Evolutionary conservation across 208 protist species (phyloP).

Genomic region (Leishmania aethiopica): DNA sequence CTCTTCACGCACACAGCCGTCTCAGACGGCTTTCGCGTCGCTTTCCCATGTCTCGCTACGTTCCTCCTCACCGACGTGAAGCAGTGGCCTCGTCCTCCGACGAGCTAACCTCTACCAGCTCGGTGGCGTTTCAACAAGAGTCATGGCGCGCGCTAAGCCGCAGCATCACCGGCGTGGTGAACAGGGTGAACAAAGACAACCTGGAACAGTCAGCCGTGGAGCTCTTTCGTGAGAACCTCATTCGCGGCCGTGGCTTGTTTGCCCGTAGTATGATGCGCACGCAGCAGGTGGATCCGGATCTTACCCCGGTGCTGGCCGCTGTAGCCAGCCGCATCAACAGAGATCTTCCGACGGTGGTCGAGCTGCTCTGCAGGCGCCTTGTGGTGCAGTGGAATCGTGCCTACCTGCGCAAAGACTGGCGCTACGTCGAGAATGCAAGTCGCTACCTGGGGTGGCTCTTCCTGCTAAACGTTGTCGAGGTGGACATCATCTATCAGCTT

Average conservation of each 20-base stretch:
- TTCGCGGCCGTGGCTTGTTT: slow-evolving; percentile 97
- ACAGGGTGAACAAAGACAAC: slow-evolving; percentile 96
- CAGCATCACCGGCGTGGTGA: slow-evolving; percentile 97
- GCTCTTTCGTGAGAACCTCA: slow-evolving; percentile 98
- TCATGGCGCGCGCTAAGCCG: slow-evolving; percentile 98
- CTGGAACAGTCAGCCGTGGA: slow-evolving; percentile 93
- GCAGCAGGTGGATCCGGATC: slow-evolving; percentile 93
- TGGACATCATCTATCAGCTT: slow-evolving; percentile 80
- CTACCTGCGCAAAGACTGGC: slow-evolving; percentile 93
- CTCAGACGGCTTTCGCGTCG: not conserved
- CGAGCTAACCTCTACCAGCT: slow-evolving; percentile 27
- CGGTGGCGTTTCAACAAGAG: slow-evolving; percentile 77
- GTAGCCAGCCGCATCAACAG: slow-evolving; percentile 97
- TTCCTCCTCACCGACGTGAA: slow-evolving; percentile 73
- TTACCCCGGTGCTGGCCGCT: slow-evolving; percentile 96
- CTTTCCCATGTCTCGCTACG: slow-evolving; percentile 61
- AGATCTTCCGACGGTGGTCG: slow-evolving; percentile 96
- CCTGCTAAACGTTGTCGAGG: slow-evolving; percentile 77
- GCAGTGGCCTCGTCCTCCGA: slow-evolving; percentile 28
- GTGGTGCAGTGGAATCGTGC: slow-evolving; percentile 89
- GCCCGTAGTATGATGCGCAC: slow-evolving; percentile 94
- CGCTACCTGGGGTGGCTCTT: slow-evolving; percentile 78
- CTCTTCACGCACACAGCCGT: not conserved
- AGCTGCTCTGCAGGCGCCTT: slow-evolving; percentile 94
- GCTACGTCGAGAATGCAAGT: slow-evolving; percentile 67